Base-by-base conservation (phyloP, 2,329 filamentous ascomycete genomes). In the Fusarium sp. region DNA sequence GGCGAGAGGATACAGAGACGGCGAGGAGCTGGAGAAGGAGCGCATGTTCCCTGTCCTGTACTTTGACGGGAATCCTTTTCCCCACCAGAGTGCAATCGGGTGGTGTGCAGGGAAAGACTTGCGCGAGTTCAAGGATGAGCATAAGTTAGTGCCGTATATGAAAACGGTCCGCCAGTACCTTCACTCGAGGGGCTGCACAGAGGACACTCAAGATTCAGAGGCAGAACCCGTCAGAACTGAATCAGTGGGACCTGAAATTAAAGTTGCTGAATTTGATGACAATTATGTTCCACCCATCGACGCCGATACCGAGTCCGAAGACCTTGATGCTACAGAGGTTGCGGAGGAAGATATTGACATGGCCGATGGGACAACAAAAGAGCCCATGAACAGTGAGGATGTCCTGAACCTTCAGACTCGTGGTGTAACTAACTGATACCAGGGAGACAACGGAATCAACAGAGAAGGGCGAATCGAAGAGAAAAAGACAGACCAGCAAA, bases 21-120 rank as follows among this genome's bases (percentile, higher is more conserved):
- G 64, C 2, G 62, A 60, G 15, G 3, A 27, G 20, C 49, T 61
- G 10, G 62, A 63, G 5, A 38, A 49, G 7, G 52, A 65, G 20
- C 69, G 72, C 5, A 54, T 67, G 32, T 74, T 72, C 27, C 72
- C 71, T 0, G 54, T 70, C 29, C 68, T 74, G 43, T 70, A 67
- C 48, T 74, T 74, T 57, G 69, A 74, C n/a, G 66, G 72, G 5
- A 46, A 45, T 6, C 44, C 57, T 9, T 73, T 73, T 47, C 70
- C 71, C 3, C 34, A 44, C 8, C 67, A 62, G n/a, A 72, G 71
- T 44, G 58, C 69, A 1, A 65, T 73, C 5, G 65, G 65, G 32
- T 74, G 72, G 72, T 53, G 73, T 9, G 52, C 49, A 5, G 71
- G 61, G 2, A 59, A 45, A n/a, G 61, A 74, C 20, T 43, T 74